Evolutionary conservation across 768 basidiomycete genomes (phyloP).

Genomic region (Amanita subjunquillea): DNA sequence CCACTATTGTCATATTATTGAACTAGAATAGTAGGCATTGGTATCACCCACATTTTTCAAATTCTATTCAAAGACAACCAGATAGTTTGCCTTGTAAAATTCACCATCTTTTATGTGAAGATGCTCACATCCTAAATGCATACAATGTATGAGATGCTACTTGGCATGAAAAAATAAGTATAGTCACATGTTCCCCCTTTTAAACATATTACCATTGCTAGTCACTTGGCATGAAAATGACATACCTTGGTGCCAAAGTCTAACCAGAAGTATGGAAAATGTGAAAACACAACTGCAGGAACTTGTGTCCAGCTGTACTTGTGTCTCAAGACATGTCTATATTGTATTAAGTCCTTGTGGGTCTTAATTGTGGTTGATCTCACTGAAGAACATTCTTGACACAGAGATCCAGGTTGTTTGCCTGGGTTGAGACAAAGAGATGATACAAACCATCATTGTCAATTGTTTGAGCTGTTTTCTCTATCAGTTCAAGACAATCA

Average conservation of each 20-base stretch:
- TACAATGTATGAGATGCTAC: neutral
- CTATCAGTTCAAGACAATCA: no score
- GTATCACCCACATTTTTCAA: no score
- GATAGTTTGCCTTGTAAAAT: no score
- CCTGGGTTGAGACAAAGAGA: conserved; percentile 14
- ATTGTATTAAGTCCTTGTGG: neutral
- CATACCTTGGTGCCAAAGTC: neutral
- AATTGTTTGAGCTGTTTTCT: no score
- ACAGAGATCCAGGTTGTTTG: conserved; percentile 14
- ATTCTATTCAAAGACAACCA: no score
- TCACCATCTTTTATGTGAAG: no score
- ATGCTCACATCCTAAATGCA: no score
- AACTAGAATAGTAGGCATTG: no score
- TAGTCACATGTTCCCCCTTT: no score
- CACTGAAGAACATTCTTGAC: conserved; percentile 7
- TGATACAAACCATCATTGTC: neutral
- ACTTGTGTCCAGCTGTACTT: neutral
- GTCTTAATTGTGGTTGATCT: neutral
- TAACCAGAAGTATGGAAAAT: neutral
- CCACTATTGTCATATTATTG: no score
- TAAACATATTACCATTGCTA: neutral
- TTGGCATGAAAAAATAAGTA: neutral
- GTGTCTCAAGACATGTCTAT: neutral
- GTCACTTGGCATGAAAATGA: neutral
- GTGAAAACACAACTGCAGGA: neutral